A percentile compares a stretch with the other conserved stretches of the same genome.
Evolutionary conservation across 495 filamentous ascomycete genomes (phyloP).

Genomic region (Aspergillus nidulans): DNA sequence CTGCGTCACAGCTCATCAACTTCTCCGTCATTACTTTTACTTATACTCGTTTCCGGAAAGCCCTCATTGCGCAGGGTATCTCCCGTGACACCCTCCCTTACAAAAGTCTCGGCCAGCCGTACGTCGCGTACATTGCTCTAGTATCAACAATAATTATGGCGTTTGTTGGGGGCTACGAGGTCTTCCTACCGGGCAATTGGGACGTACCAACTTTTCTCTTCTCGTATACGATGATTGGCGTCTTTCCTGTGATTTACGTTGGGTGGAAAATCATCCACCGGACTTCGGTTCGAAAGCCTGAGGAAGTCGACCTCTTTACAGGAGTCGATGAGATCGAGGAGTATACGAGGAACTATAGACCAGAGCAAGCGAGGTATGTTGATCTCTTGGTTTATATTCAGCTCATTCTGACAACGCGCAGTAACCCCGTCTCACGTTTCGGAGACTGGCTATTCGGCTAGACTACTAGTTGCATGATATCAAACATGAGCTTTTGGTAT

Average conservation of each 20-base stretch:
- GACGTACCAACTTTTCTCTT: conserved; percentile 70
- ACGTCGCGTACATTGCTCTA: conserved; percentile 63
- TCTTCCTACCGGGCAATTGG: conserved; percentile 72
- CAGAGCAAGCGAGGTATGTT: conserved; percentile 52
- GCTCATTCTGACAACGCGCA: conserved; percentile 4
- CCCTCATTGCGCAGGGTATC: conserved; percentile 64
- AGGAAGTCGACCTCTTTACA: conserved; percentile 59
- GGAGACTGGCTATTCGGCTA: conserved; percentile 21
- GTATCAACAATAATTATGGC: conserved; percentile 61
- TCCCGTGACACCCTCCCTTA: conserved; percentile 61
- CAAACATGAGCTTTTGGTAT: not conserved
- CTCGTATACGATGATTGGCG: conserved; percentile 66
- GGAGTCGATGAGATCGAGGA: conserved; percentile 71
- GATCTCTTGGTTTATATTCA: not conserved
- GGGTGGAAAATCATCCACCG: conserved; percentile 67
- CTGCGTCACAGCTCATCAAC: conserved; percentile 75
- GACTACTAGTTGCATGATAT: not conserved
- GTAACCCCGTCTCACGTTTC: conserved; percentile 25
- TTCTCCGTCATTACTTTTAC: conserved; percentile 66
- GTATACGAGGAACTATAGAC: conserved; percentile 62
- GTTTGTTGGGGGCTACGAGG: conserved; percentile 70
- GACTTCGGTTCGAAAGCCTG: conserved; percentile 51
- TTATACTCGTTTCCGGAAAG: conserved; percentile 69
- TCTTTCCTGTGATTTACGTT: conserved; percentile 63
- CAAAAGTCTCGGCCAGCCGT: conserved; percentile 62